These are phyloP conservation scores for Przewalskia tangutica DNA, from an alignment of 257 asterid species.

Conservation along the genomic window DNA sequence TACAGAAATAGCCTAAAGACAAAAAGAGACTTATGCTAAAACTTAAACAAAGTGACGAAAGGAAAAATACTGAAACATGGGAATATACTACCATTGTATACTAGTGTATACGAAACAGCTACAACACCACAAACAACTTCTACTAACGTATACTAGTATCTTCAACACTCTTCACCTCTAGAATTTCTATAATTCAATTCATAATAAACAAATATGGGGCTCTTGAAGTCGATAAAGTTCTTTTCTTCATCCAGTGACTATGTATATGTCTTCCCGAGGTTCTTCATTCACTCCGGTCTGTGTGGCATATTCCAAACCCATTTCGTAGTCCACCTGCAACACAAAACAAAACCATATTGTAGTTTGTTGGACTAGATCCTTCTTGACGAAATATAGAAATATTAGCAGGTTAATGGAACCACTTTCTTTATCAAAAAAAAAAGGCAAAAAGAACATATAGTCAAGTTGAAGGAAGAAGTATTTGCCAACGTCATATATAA, in stretches of 20 bases:
- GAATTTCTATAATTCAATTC: neutral
- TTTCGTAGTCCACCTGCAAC: conserved; percentile 82
- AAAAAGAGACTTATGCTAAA: too few relatives aligned
- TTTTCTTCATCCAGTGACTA: conserved; percentile 43
- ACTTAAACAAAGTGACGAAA: too few relatives aligned
- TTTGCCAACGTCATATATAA: neutral
- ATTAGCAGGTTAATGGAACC: neutral
- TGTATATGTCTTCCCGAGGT: conserved; percentile 61
- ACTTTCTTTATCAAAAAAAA: neutral
- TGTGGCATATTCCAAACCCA: conserved; percentile 89
- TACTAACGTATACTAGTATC: too few relatives aligned
- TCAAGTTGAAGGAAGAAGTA: neutral
- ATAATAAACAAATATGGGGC: conserved; percentile 28
- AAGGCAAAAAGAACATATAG: neutral
- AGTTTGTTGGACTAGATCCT: neutral
- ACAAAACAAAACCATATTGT: neutral
- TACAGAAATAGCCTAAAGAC: too few relatives aligned
- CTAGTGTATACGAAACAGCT: too few relatives aligned
- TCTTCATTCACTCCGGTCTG: conserved; percentile 78
- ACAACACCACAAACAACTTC: too few relatives aligned
- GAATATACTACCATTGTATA: too few relatives aligned
- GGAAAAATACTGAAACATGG: too few relatives aligned
- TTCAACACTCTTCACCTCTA: neutral
- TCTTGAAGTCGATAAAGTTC: conserved; percentile 36
- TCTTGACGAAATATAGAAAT: neutral